These are phyloP conservation scores for Trichosporon sp. DNA, from an alignment of 1,284 basidiomycete species.

Conservation along the genomic window DNA sequence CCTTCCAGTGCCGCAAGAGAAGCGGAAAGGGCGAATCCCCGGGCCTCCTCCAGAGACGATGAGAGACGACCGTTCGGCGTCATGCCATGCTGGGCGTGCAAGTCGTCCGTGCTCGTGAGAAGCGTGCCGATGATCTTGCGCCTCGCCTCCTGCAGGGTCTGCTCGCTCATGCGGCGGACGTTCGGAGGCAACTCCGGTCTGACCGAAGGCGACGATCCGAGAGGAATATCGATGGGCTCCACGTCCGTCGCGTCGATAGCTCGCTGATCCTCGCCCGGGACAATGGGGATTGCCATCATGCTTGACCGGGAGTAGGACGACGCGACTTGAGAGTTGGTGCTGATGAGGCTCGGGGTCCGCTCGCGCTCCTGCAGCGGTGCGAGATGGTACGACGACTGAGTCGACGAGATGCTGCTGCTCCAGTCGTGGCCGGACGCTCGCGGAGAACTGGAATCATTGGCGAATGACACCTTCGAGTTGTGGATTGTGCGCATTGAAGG, in stretches of 20 bases:
- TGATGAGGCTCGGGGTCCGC: conserved; percentile 42
- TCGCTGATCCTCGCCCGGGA: conserved; percentile 28
- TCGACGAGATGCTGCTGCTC: conserved; percentile 16
- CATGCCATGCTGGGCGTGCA: conserved; percentile 12
- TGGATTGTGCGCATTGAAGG: conserved; percentile 23
- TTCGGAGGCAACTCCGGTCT: conserved; percentile 8
- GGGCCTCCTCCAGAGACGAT: conserved; percentile 23
- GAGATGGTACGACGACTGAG: conserved; percentile 14
- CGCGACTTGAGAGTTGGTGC: conserved; percentile 32
- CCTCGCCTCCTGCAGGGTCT: conserved; percentile 40
- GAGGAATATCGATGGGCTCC: conserved; percentile 8
- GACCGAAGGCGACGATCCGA: not conserved
- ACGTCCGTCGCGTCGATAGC: conserved; percentile 27
- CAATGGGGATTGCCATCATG: conserved; percentile 28
- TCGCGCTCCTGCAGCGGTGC: conserved; percentile 31
- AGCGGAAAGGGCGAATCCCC: conserved; percentile 29
- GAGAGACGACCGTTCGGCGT: not conserved
- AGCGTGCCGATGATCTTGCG: conserved; percentile 41
- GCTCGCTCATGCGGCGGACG: conserved; percentile 33
- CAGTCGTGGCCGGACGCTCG: conserved; percentile 12
- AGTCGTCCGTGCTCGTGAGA: conserved; percentile 29
- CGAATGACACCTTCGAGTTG: conserved; percentile 33
- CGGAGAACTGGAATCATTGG: conserved; percentile 13
- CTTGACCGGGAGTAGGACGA: conserved; percentile 39
- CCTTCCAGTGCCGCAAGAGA: conserved; percentile 43